Conservation (phyloP, 164 flowering plant species). For the Santalum album region DNA sequence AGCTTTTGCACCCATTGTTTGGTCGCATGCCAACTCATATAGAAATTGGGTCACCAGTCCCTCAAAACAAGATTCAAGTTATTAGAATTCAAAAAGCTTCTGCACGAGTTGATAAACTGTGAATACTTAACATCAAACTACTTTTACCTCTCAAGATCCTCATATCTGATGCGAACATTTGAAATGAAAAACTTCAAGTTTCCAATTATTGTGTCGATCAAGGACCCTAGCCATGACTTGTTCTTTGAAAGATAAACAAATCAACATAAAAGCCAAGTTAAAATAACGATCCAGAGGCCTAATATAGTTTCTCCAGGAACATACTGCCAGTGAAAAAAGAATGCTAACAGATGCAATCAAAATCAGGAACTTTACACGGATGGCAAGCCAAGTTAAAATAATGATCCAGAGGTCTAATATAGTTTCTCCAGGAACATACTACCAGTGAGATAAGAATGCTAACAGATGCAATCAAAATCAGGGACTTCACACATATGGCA, state of each 20-base stretch:
- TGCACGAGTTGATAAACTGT: neutral
- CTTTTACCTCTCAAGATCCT: slow-evolving; percentile 88
- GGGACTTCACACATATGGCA: no score
- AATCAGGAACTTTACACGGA: no score
- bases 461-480: neutral
- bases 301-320: neutral
- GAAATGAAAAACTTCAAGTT: slow-evolving; percentile 92
- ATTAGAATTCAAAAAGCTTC: slow-evolving; percentile 13
- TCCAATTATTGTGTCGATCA: slow-evolving; percentile 85
- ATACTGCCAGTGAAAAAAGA: no score
- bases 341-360: neutral
- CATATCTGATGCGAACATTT: slow-evolving; percentile 96
- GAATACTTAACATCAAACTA: neutral
- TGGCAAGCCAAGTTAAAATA: neutral
- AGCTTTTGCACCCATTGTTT: no score
- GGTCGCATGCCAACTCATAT: no score
- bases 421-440: slow-evolving; percentile 1
- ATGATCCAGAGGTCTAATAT: neutral
- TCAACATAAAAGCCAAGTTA: neutral
- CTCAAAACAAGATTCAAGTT: no score
- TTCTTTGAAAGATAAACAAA: slow-evolving; percentile 38
- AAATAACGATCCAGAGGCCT: neutral
- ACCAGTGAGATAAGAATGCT: neutral
- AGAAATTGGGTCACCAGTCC: no score
- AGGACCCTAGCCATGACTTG: slow-evolving; percentile 93